Evolutionary conservation across 2,329 filamentous ascomycete species (phyloP).

Genomic region (Penicillium brevicompactum): DNA sequence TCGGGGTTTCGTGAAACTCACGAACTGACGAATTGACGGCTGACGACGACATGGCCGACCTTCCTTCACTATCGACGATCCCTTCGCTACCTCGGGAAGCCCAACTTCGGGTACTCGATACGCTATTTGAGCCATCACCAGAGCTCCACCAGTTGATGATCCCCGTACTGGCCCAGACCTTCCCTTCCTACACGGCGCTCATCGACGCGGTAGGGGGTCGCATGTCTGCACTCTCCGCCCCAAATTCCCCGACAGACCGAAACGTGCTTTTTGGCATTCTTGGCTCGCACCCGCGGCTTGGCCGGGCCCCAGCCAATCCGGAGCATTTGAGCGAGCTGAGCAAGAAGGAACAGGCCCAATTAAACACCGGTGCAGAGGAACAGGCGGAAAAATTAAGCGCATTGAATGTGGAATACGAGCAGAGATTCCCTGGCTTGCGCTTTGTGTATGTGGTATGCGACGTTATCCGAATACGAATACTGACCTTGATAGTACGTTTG

Average conservation of each 20-base stretch:
- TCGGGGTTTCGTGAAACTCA: background rate
- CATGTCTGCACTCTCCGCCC: conserved; percentile 62
- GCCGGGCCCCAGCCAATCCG: conserved; percentile 58
- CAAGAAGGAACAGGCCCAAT: conserved; percentile 75
- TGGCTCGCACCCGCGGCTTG: conserved; percentile 79
- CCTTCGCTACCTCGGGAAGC: conserved; percentile 57
- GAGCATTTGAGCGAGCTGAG: conserved; percentile 73
- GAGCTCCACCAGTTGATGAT: conserved; percentile 73
- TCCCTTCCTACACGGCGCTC: conserved; percentile 68
- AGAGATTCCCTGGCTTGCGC: conserved; percentile 75
- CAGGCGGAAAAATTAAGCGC: conserved; percentile 54
- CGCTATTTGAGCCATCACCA: conserved; percentile 80
- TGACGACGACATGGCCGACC: conserved; percentile 28
- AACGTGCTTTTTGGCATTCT: conserved; percentile 70
- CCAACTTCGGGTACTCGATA: conserved; percentile 64
- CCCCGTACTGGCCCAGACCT: conserved; percentile 65
- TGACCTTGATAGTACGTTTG: conserved; percentile 67
- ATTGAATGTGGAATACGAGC: conserved; percentile 79
- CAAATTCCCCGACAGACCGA: conserved; percentile 53
- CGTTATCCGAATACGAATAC: background rate
- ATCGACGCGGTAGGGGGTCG: conserved; percentile 67
- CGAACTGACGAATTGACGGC: background rate
- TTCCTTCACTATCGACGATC: conserved; percentile 64
- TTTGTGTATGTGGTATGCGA: conserved; percentile 60
- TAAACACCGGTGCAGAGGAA: conserved; percentile 60